Percentiles rank a stretch among this genome's conserved stretches.
Conservation (phyloP, 2,329 filamentous ascomycete species). For the Fusarium kyushuense region DNA sequence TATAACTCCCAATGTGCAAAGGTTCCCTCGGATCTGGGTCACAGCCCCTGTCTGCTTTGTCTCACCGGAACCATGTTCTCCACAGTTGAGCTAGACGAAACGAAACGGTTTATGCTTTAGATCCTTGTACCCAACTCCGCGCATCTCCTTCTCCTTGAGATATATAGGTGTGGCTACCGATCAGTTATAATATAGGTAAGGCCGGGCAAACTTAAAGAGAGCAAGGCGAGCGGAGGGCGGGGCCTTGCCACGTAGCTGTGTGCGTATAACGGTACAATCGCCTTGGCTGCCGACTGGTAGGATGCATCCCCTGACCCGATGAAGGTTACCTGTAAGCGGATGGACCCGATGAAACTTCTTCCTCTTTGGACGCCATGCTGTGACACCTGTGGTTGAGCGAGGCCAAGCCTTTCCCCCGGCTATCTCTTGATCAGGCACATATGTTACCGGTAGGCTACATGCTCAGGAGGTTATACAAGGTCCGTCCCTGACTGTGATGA, state of each 20-base stretch:
- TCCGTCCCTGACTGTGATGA: slow-evolving; percentile 23
- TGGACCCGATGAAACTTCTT: slow-evolving; percentile 33
- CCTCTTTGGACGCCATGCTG: slow-evolving; percentile 1
- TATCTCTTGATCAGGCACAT: slow-evolving; percentile 25
- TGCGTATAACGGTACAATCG: slow-evolving; percentile 23
- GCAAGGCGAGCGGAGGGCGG: slow-evolving; percentile 21
- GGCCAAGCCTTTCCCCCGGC: slow-evolving; percentile 11
- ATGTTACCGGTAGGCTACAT: slow-evolving; percentile 31
- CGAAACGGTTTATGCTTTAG: slow-evolving; percentile 36
- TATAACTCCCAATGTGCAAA: slow-evolving; percentile 33
- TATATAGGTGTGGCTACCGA: slow-evolving; percentile 27
- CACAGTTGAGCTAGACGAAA: slow-evolving; percentile 43
- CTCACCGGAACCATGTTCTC: slow-evolving; percentile 38
- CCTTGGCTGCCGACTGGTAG: slow-evolving; percentile 37
- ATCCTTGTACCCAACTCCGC: slow-evolving; percentile 27
- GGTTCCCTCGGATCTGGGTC: slow-evolving; percentile 39
- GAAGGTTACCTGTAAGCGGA: slow-evolving; percentile 25
- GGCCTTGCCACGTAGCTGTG: slow-evolving; percentile 41
- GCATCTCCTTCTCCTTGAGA: slow-evolving; percentile 31
- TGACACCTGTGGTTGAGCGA: slow-evolving; percentile 27
- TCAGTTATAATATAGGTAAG: slow-evolving; percentile 36
- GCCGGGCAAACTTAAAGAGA: slow-evolving; percentile 1
- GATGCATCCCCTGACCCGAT: slow-evolving; percentile 12
- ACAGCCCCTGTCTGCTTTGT: slow-evolving; percentile 35
- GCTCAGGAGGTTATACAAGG: slow-evolving; percentile 24